These are phyloP conservation scores for Macrocybe gigantea DNA, from an alignment of 768 basidiomycete genomes.

Conservation along the genomic window DNA sequence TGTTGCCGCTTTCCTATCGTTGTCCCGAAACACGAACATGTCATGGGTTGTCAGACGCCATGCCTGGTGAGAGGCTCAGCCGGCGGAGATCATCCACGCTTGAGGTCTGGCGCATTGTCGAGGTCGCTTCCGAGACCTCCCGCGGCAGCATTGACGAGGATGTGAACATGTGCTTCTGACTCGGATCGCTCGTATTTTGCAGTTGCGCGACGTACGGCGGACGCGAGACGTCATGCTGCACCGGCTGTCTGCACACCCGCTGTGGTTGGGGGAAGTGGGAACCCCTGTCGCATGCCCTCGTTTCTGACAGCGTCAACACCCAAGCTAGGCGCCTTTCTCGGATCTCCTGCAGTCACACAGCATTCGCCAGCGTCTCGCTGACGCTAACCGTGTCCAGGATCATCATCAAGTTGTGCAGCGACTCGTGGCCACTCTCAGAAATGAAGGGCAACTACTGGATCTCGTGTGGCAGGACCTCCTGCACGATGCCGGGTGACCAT, in stretches of 20 bases:
- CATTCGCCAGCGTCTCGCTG: constrained; percentile 54
- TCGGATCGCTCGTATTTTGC: constrained; percentile 10
- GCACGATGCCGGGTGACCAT: constrained; percentile 35
- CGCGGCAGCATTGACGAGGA: constrained; percentile 12
- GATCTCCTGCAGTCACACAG: constrained; percentile 15
- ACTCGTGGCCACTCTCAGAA: constrained; percentile 14
- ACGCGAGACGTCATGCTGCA: constrained; percentile 27
- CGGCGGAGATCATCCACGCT: too few relatives aligned
- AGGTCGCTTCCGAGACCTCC: not conserved
- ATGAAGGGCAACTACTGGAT: constrained; percentile 43
- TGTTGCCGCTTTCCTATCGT: constrained; percentile 11
- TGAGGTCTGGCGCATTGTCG: too few relatives aligned
- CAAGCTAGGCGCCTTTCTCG: constrained; percentile 36
- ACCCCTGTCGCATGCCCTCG: constrained; percentile 6
- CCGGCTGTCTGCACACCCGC: constrained; percentile 20
- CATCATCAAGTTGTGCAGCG: constrained; percentile 19
- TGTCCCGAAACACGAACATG: constrained; percentile 16
- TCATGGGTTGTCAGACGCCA: constrained; percentile 11
- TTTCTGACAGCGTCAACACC: constrained; percentile 37
- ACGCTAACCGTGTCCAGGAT: constrained; percentile 52
- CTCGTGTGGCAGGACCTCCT: constrained; percentile 39
- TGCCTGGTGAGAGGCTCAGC: too few relatives aligned
- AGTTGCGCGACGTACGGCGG: constrained; percentile 14
- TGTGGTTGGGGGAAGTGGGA: constrained; percentile 4
- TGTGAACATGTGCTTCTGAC: constrained; percentile 15